A percentile compares a stretch with the other conserved stretches of the same genome.
Conservation (phyloP, 2,329 filamentous ascomycete species). For the Achaetomium macrosporum region DNA sequence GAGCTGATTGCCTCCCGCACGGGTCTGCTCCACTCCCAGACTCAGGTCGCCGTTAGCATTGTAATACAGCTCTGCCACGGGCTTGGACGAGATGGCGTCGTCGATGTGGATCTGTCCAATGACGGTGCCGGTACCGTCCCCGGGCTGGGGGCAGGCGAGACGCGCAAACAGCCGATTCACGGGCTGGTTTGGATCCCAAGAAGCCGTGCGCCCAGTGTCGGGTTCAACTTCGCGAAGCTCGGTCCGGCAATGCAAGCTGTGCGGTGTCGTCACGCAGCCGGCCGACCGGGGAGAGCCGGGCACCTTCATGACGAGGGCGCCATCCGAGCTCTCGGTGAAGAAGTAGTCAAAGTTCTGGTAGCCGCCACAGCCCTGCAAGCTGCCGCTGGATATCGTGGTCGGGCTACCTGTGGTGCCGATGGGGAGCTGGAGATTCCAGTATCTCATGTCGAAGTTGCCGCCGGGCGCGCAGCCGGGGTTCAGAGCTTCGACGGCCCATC, state of each 20-base stretch:
- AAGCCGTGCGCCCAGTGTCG: not conserved
- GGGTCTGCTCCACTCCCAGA: constrained; percentile 1
- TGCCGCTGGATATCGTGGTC: not conserved
- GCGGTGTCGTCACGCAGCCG: constrained; percentile 3
- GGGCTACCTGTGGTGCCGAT: not conserved
- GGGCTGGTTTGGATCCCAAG: not conserved
- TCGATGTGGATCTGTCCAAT: constrained; percentile 8
- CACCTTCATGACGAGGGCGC: constrained; percentile 4
- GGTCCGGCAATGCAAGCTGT: constrained; percentile 8
- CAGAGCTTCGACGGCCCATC: not conserved
- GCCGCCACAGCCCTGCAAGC: constrained; percentile 1
- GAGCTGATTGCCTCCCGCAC: constrained; percentile 2
- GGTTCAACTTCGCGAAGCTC: constrained; percentile 4
- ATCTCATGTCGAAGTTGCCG: constrained; percentile 5
- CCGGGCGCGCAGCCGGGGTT: not conserved
- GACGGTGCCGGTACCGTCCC: not conserved
- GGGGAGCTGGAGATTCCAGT: constrained; percentile 8
- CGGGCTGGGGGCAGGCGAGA: not conserved
- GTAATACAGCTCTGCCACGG: constrained; percentile 3
- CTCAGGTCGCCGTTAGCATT: not conserved
- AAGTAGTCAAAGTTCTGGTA: constrained; percentile 3
- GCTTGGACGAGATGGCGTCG: constrained; percentile 2
- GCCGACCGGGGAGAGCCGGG: constrained; percentile 1
- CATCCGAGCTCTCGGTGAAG: not conserved
- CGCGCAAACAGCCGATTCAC: not conserved